Conservation (phyloP, 345 rosid genomes). For the Eutrema yunnanense region DNA sequence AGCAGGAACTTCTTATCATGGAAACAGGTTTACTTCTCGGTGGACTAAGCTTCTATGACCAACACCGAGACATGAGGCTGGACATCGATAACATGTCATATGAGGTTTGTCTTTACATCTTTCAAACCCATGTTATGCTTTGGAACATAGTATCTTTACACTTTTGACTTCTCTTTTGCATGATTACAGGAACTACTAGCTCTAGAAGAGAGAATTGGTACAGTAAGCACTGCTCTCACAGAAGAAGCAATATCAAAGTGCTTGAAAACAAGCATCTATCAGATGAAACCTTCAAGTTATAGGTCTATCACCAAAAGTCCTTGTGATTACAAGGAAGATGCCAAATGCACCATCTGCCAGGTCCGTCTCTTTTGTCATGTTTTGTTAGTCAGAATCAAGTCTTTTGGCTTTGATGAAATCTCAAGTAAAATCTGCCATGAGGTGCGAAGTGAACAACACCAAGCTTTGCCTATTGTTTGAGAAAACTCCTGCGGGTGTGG, state of each 20-base stretch:
- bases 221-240: constrained; percentile 85
- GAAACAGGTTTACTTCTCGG: constrained; percentile 70
- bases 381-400: background rate
- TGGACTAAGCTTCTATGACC: constrained; percentile 73
- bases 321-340: constrained; percentile 36
- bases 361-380: constrained; percentile 31
- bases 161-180: constrained; percentile 1
- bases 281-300: constrained; percentile 32
- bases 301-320: constrained; percentile 9
- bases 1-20: constrained; percentile 82
- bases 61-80: constrained; percentile 90
- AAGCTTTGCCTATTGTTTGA: background rate
- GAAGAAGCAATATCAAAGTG: constrained; percentile 79
- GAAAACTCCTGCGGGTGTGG: background rate
- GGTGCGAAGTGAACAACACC: constrained; percentile 1
- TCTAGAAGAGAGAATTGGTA: constrained; percentile 93
- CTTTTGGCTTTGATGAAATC: background rate
- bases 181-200: constrained; percentile 74
- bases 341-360: constrained; percentile 95
- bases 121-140: background rate
- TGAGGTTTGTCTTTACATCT: constrained; percentile 52
- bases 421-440: background rate
- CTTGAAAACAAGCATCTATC: constrained; percentile 51
- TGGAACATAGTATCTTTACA: background rate
- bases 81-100: constrained; percentile 97